phyloP scores from a whole-genome alignment of 768 basidiomycete species.

The Lactifluus pinguis region DNA sequence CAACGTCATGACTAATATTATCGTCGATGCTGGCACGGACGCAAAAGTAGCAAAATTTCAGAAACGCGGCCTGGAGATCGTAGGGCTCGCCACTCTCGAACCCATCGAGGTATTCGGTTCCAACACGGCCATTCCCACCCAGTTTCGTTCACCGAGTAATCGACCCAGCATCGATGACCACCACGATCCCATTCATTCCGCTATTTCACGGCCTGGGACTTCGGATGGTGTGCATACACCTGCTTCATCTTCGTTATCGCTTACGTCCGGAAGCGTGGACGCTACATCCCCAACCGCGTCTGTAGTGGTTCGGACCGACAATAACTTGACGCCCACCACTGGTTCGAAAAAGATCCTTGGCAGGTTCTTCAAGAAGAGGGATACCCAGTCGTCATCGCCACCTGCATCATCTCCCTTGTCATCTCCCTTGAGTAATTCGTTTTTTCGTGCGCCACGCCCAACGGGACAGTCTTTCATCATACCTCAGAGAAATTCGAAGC shows the following conservation, averaged over 20 bases:
- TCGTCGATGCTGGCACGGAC: conserved; percentile 64
- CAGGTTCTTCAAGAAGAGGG: conserved; percentile 60
- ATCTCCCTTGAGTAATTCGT: conserved; percentile 1
- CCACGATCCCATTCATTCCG: background rate
- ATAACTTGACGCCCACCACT: conserved; percentile 23
- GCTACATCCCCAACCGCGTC: conserved; percentile 18
- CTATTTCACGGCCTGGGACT: background rate
- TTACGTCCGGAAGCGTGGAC: conserved; percentile 13
- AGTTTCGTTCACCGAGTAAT: conserved; percentile 17
- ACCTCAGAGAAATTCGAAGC: conserved; percentile 17
- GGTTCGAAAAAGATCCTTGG: conserved; percentile 57
- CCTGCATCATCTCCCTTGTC: conserved; percentile 1
- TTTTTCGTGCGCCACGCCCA: conserved; percentile 5
- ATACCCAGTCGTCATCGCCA: conserved; percentile 19
- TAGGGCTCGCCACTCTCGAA: conserved; percentile 71
- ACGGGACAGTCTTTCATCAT: background rate
- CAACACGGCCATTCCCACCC: conserved; percentile 14
- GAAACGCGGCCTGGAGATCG: conserved; percentile 65
- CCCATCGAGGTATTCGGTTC: conserved; percentile 64
- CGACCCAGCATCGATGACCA: conserved; percentile 27
- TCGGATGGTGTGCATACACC: conserved; percentile 14
- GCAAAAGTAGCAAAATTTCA: conserved; percentile 72
- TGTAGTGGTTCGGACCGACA: conserved; percentile 20
- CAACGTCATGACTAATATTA: conserved; percentile 77
- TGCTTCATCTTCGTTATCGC: conserved; percentile 16